Base-by-base conservation (phyloP, 208 protist genomes). In the Acanthamoeba castellanii region DNA sequence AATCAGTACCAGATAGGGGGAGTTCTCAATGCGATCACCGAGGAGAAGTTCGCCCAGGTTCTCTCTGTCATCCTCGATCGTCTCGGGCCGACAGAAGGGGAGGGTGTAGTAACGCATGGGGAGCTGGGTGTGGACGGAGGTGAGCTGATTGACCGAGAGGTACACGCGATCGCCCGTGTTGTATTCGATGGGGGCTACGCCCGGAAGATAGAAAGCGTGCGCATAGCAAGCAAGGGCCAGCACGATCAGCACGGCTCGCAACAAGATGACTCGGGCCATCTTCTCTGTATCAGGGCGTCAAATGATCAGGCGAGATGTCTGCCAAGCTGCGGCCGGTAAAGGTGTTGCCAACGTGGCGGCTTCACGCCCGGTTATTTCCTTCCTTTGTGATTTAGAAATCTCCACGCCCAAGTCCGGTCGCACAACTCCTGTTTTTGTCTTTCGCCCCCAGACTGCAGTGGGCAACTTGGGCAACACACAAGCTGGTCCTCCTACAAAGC, bases 1-100 rank as follows among this genome's bases (percentile, higher is more conserved):
- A 13, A 57, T 32, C 95, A 34, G 47, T 61, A 98, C 96, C 59
- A 97, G 55, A 91, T 99, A 99, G 16, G 95, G 66, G 16, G 99
- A 99, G 27, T 98, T 99, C 94, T 98, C 96, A 59, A 99, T 98
- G 76, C 96, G 95, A 95, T 99, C 99, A 70, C 99, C 99, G 25
- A 97, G 95, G 34, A 99, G 95, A 30, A 99, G 95, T 94, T 99
- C 98, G 45, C 99, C 99, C n/a, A 99, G 96, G 95, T 99, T 99
- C 95, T 99, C 98, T 20, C 95, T 59, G 6, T 95, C 91, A 72
- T 95, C 89, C 7, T 93, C 34, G 0, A 96, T 74, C 37, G 82
- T 52, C 34, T 95, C 32, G 14, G 96, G 91, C 59, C 66, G 47
- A 96, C 98, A 99, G 30, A 99, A 97, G 18, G 97, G 97, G 7